Evolutionary conservation across 2,329 filamentous ascomycete genomes (phyloP).

Genomic region (Neonectria neomacrospora): DNA sequence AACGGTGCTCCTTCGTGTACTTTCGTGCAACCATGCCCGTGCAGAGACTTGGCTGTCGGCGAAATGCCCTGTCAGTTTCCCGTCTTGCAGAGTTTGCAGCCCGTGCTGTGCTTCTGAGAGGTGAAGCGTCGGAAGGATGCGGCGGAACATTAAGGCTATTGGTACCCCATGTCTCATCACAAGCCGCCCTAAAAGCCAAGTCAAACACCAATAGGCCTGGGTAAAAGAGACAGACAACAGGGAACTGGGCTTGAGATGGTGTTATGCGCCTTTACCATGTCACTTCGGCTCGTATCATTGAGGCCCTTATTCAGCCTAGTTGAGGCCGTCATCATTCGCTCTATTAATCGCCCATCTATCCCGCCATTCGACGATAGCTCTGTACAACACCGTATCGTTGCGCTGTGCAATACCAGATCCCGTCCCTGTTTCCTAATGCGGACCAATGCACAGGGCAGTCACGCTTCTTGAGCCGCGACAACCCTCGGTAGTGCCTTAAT

Average conservation of each 20-base stretch:
- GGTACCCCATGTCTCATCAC: neutral
- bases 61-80: neutral
- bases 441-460: slow-evolving; percentile 7
- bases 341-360: slow-evolving; percentile 10
- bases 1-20: neutral
- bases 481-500: slow-evolving; percentile 1
- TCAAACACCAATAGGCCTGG: neutral
- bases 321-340: slow-evolving; percentile 14
- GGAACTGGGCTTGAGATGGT: neutral
- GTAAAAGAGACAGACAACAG: neutral
- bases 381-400: slow-evolving; percentile 5
- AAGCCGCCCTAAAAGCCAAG: no score
- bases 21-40: neutral
- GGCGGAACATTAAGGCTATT: neutral
- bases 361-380: slow-evolving; percentile 17
- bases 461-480: slow-evolving; percentile 8
- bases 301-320: neutral
- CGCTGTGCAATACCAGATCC: slow-evolving; percentile 14
- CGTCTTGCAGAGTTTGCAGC: neutral
- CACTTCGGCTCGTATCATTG: neutral
- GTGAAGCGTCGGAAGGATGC: neutral
- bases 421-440: slow-evolving; percentile 3
- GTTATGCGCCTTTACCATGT: neutral
- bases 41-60: neutral
- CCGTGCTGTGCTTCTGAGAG: neutral